Conservation (phyloP, 805 yeast genomes). For the Lachancea dasiensis region DNA sequence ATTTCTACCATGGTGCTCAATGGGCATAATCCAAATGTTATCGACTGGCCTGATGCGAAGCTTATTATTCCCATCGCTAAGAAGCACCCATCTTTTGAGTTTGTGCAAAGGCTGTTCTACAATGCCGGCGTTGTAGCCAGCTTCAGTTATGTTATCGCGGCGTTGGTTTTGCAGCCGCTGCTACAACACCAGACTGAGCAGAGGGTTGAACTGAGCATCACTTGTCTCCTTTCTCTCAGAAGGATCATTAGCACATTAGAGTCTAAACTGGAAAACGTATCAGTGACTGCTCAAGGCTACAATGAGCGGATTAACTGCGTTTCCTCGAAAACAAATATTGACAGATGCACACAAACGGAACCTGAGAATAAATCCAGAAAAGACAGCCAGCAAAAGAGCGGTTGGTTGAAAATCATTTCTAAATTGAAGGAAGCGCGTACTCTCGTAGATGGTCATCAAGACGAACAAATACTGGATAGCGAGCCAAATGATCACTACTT, state of each 20-base stretch:
- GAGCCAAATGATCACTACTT: constrained; percentile 4
- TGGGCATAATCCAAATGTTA: neutral
- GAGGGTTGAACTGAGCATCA: constrained; percentile 32
- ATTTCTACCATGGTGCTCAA: too few relatives aligned
- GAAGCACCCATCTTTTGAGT: constrained; percentile 18
- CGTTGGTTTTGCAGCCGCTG: constrained; percentile 37
- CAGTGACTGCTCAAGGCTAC: constrained; percentile 39
- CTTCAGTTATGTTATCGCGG: constrained; percentile 16
- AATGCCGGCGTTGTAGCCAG: constrained; percentile 25
- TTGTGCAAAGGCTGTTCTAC: constrained; percentile 27
- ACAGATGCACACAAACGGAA: constrained; percentile 26
- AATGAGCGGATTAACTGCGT: constrained; percentile 36
- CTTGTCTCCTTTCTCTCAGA: constrained; percentile 28
- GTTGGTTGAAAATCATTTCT: constrained; percentile 18
- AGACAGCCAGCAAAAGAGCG: neutral
- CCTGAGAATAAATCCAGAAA: neutral
- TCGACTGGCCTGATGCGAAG: constrained; percentile 25
- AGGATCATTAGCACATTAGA: constrained; percentile 26
- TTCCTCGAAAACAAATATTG: constrained; percentile 24
- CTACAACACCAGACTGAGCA: constrained; percentile 36
- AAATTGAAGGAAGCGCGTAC: constrained; percentile 29
- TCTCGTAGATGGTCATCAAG: constrained; percentile 26
- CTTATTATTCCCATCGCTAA: constrained; percentile 19
- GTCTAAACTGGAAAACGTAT: constrained; percentile 29
- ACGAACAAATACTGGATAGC: constrained; percentile 15